These are phyloP conservation scores for Stemphylium vesicarium DNA, from an alignment of 2,329 filamentous ascomycete species.

Conservation along the genomic window DNA sequence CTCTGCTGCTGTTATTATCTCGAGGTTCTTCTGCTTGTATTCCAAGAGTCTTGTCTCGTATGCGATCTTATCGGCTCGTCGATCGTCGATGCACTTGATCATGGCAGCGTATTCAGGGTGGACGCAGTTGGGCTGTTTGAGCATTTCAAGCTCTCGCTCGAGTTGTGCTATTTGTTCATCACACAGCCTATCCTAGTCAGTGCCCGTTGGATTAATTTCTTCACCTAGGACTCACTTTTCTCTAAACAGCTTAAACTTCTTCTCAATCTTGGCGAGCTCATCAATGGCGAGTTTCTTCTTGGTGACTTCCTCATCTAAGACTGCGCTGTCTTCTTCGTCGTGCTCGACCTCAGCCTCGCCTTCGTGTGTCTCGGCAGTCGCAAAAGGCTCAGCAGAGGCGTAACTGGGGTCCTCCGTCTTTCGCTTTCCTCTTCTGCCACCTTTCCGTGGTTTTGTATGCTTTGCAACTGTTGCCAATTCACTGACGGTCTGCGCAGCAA, in stretches of 20 bases:
- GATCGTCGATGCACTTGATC: conserved; percentile 83
- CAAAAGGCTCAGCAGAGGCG: conserved; percentile 51
- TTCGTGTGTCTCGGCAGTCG: conserved; percentile 69
- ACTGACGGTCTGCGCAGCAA: conserved; percentile 40
- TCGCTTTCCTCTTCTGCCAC: conserved; percentile 58
- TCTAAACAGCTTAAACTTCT: conserved; percentile 84
- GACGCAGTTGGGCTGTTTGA: conserved; percentile 65
- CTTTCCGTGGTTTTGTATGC: conserved; percentile 45
- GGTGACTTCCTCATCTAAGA: conserved; percentile 62
- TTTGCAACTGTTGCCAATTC: conserved; percentile 47
- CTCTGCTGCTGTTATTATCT: conserved; percentile 76
- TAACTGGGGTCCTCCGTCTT: conserved; percentile 52
- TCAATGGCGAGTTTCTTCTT: conserved; percentile 82
- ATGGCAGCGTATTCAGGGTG: conserved; percentile 92
- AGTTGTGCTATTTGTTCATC: conserved; percentile 85
- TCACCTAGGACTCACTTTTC: conserved; percentile 66
- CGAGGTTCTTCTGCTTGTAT: conserved; percentile 74
- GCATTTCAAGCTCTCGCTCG: conserved; percentile 69
- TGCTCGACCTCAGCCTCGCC: conserved; percentile 57
- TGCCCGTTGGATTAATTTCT: conserved; percentile 4
- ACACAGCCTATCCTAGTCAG: conserved; percentile 69
- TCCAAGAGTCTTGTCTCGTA: conserved; percentile 76
- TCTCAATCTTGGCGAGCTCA: conserved; percentile 79
- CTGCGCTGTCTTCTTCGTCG: conserved; percentile 49
- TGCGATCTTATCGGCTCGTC: conserved; percentile 79